Percentiles rank a stretch among this genome's conserved stretches.
phyloP scores from a whole-genome alignment of 2,329 filamentous ascomycete genomes.

The Claviceps sp. region DNA sequence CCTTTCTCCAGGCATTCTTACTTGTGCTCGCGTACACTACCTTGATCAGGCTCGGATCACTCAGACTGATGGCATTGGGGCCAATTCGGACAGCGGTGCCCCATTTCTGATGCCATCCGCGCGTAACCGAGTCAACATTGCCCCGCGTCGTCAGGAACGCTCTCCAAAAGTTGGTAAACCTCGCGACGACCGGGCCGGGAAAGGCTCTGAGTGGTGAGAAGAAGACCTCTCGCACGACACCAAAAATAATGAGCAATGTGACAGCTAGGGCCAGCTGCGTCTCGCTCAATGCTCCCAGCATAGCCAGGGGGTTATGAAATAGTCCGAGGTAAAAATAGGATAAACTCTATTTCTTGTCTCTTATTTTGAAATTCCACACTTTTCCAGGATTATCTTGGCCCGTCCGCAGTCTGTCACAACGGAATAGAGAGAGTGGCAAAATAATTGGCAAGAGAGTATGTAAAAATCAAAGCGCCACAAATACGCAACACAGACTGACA shows the following conservation, averaged over 20 bases:
- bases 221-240: not conserved
- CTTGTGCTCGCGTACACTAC: conserved; percentile 7
- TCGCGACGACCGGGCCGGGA: conserved; percentile 6
- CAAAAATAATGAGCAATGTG: not conserved
- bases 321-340: not conserved
- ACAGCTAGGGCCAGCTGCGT: conserved; percentile 1
- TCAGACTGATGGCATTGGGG: conserved; percentile 9
- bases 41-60: conserved; percentile 9
- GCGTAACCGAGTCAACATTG: conserved; percentile 3
- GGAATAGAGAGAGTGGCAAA: not conserved
- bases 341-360: not conserved
- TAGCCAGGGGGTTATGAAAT: not conserved
- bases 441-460: not conserved
- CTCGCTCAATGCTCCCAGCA: not conserved
- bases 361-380: not conserved
- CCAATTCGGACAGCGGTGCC: conserved; percentile 9
- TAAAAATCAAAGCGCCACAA: not conserved
- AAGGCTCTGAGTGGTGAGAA: conserved; percentile 8
- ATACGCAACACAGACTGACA: not conserved
- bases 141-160: conserved; percentile 5
- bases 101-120: conserved; percentile 9
- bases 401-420: not conserved
- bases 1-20: conserved; percentile 10
- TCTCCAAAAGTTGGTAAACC: conserved; percentile 8
- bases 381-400: not conserved